Conservation (phyloP, 345 rosid genomes). For the Acer campestre region DNA sequence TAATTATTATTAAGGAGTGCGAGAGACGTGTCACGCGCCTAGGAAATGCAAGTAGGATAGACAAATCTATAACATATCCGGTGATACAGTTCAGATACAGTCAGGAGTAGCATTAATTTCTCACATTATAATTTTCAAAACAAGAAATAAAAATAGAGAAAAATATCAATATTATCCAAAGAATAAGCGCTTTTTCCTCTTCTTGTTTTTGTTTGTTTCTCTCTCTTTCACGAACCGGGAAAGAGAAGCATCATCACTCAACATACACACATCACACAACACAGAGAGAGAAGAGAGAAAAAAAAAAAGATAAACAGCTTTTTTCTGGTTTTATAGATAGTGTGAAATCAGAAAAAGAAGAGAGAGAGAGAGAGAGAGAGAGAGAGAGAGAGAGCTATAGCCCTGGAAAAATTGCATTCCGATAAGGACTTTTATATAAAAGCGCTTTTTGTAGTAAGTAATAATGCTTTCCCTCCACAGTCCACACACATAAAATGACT, state of each 20-base stretch:
- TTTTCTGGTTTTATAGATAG: constrained; percentile 15
- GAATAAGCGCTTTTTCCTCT: constrained; percentile 29
- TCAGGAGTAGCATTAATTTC: no score
- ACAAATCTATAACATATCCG: no score
- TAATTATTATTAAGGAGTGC: no score
- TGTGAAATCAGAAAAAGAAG: not conserved
- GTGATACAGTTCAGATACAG: no score
- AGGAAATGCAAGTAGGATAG: not conserved
- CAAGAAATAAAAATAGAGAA: no score
- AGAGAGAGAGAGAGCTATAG: constrained; percentile 8
- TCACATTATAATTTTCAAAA: no score
- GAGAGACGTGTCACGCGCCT: not conserved
- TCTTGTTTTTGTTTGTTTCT: constrained; percentile 25
- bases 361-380: constrained; percentile 6
- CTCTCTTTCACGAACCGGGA: constrained; percentile 10
- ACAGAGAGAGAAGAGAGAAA: not conserved
- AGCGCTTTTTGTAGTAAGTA: constrained; percentile 18
- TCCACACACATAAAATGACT: constrained; percentile 2
- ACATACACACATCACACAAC: not conserved
- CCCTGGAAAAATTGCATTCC: constrained; percentile 27
- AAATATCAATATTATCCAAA: constrained; percentile 31
- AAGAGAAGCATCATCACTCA: constrained; percentile 26
- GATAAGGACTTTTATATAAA: constrained; percentile 38
- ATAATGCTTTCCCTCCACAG: not conserved
- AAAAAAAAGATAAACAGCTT: constrained; percentile 24